A percentile compares a stretch with the other conserved stretches of the same genome.
Conservation (phyloP, 2,329 filamentous ascomycete genomes). For the Aspergillus novoparasiticus region DNA sequence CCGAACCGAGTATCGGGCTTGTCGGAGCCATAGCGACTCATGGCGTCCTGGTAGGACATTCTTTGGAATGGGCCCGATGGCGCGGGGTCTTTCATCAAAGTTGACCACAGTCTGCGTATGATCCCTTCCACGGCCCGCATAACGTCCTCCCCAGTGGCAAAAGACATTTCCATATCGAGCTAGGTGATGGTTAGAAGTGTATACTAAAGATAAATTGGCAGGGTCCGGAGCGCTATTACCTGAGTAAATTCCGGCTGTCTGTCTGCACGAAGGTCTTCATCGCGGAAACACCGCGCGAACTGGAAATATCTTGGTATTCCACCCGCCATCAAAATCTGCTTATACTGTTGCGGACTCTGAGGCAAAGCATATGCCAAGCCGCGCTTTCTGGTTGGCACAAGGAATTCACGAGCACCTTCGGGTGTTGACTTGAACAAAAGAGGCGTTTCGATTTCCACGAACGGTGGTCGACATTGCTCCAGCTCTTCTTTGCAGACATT, state of each 20-base stretch:
- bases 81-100: constrained; percentile 49
- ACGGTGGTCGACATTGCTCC: constrained; percentile 54
- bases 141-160: constrained; percentile 71
- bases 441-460: constrained; percentile 86
- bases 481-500: constrained; percentile 59
- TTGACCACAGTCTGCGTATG: constrained; percentile 58
- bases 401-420: constrained; percentile 90
- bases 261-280: constrained; percentile 90
- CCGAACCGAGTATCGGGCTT: constrained; percentile 86
- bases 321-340: constrained; percentile 94
- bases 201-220: neutral
- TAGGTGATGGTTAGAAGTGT: constrained; percentile 36
- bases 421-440: constrained; percentile 96
- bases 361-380: constrained; percentile 87
- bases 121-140: constrained; percentile 60
- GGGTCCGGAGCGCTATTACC: constrained; percentile 46
- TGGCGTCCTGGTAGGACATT: constrained; percentile 74
- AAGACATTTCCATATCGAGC: constrained; percentile 93
- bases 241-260: constrained; percentile 96
- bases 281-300: constrained; percentile 91
- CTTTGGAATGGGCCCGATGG: constrained; percentile 55
- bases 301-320: constrained; percentile 85
- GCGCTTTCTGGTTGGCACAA: constrained; percentile 79
- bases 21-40: constrained; percentile 80
- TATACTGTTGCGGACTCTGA: constrained; percentile 97